These are phyloP conservation scores for Biscogniauxia mediterranea DNA, from an alignment of 2,329 filamentous ascomycete genomes.

Conservation along the genomic window DNA sequence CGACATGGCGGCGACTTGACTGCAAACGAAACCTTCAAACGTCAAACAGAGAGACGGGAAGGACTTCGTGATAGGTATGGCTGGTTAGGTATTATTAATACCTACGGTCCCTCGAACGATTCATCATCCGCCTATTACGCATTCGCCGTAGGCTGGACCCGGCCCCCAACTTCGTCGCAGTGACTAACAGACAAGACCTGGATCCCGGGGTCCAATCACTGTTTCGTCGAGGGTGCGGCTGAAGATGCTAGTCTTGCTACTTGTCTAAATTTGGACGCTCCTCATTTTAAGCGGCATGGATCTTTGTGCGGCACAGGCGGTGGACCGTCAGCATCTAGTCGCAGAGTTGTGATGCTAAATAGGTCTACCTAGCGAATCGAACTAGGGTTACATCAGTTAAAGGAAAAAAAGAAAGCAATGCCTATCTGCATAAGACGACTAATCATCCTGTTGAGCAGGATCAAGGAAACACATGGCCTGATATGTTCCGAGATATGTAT, in stretches of 20 bases:
- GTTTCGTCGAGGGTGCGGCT: neutral
- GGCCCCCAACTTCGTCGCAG: neutral
- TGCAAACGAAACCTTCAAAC: constrained; percentile 5
- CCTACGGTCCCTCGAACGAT: neutral
- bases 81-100: neutral
- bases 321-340: neutral
- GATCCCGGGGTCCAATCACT: neutral
- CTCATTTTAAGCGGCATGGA: neutral
- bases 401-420: neutral
- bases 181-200: neutral
- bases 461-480: neutral
- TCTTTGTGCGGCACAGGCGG: neutral
- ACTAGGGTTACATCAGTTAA: neutral
- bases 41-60: constrained; percentile 3
- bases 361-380: neutral
- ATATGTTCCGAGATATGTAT: neutral
- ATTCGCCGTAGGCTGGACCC: neutral
- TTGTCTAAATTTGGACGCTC: neutral
- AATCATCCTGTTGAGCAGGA: neutral
- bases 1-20: constrained; percentile 22
- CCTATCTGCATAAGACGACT: neutral
- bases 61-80: constrained; percentile 7
- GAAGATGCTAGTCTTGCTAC: neutral
- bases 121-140: neutral
- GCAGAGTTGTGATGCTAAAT: neutral